Evolutionary conservation across 2,329 filamentous ascomycete species (phyloP), one percentile per base, ranked within the genome.

Genomic region (Gremmenia infestans): DNA sequence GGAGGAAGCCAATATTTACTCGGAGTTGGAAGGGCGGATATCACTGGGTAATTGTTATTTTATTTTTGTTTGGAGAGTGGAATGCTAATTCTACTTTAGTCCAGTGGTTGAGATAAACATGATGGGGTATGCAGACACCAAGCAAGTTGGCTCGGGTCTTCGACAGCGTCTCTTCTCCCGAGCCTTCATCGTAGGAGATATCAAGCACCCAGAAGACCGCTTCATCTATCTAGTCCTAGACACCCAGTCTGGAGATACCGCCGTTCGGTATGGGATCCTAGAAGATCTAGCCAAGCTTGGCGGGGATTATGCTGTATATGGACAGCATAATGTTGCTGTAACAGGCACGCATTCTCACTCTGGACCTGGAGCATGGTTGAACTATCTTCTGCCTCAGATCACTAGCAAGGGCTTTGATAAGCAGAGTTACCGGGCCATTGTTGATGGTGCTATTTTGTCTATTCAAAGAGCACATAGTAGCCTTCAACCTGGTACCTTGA

Each of bases 281-380:
- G 80, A 93, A 53, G 88, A 83, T 1, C 76, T 97, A 8, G 75
- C 78, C 40, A 77, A 74, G 0, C 74, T 96, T 7, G 93, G 92
- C 0, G 71, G 77, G 15, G 85, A 87, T 3, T 96, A 92, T 70
- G 76, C 81, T 1, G 73, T 86, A 28, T 97, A 97, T 72, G 82
- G 80, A 48, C 81, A 88, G 65, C 81, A 88, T 64, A 97, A 96
- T 67, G 74, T 97, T 37, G 93, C 93, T 36, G 81, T 97, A 22
- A 96, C 91, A 0, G 93, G 92, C 53, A 97, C 93, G 0, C 93
- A 97, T 71, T 94, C 89, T 25, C 93, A 97, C 73, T 87, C 91
- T 23, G 93, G 92, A 0, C 92, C 93, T 0, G 93, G 89, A 2
- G 93, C 88, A 5, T 97, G 91, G 91, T 78, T 95, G 70, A 97